Evolutionary conservation across 78 protist species (phyloP), one percentile per base, ranked within the genome.

Genomic region (Parvularia atlantis): DNA sequence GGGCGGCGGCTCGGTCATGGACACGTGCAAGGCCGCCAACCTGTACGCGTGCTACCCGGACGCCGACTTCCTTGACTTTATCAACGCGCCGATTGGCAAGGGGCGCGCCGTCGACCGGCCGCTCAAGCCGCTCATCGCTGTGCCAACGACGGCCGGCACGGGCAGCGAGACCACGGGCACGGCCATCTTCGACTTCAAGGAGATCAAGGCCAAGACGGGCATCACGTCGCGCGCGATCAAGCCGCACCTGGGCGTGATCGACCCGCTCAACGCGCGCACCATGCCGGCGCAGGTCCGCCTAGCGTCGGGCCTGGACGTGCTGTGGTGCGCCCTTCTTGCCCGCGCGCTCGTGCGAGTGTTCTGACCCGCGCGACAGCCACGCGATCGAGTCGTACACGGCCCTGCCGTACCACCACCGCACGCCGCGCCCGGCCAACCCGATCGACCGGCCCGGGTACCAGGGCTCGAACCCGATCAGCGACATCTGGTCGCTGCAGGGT

Each of bases 11-110:
- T 66, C 69, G 9, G 69, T 66, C 22, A 71, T 71, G 30, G 75
- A 71, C 75, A 71, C 75, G 54, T 6, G 53, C 75, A 71, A 71
- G 35, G 75, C 75, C 10, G 75, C 30, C 31, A 71, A 71, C n/a
- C 76, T 71, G 54, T 71, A 71, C 72, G 39, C 66, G 19, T 70
- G 14, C 26, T 57, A 66, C 46, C 61, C 75, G 11, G 6, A 14
- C 22, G 14, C 3, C 43, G 72, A 71, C 26, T 71, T 71, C 39
- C 30, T 24, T 26, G 69, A n/a, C 35, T 71, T 28, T n/a, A 24
- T 71, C 26, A 71, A 71, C 46, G 5, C 1, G 50, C 75, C 75
- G 33, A 66, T 71, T 11, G 75, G 75, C 52, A 5, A 10, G 31
- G 75, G 75, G 26, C 3, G 4, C 30, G 14, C 72, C 14, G 66